phyloP scores from a whole-genome alignment of 129 eudicot genomes.

The Saussurea involucrata region DNA sequence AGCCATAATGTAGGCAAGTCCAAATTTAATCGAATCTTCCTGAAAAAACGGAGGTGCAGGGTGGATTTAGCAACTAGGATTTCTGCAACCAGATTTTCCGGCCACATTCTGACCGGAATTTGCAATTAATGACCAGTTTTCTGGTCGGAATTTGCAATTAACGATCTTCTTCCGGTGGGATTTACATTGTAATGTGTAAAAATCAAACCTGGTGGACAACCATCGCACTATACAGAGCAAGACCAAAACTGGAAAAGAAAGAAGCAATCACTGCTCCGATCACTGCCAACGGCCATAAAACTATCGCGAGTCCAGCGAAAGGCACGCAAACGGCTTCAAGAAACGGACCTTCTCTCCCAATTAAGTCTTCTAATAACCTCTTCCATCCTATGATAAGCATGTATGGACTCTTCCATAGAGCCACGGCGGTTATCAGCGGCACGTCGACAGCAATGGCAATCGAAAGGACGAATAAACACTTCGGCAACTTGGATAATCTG shows the following conservation, averaged over 20 bases:
- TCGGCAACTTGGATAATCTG: conserved; percentile 65
- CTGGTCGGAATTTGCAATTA: neutral
- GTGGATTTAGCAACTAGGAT: neutral
- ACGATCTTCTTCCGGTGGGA: neutral
- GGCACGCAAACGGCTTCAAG: conserved; percentile 91
- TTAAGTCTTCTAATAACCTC: conserved; percentile 75
- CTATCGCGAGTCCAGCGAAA: conserved; percentile 80
- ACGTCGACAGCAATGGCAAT: conserved; percentile 63
- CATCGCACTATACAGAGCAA: conserved; percentile 72
- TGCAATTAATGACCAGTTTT: neutral
- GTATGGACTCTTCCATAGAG: conserved; percentile 88
- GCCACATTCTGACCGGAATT: neutral
- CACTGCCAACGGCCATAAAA: conserved; percentile 88
- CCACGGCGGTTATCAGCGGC: conserved; percentile 55
- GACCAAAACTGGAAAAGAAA: conserved; percentile 65
- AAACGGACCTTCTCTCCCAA: conserved; percentile 94
- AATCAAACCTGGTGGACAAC: conserved; percentile 69
- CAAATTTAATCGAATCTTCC: conserved; percentile 79
- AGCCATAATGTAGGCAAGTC: conserved; percentile 71
- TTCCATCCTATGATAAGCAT: conserved; percentile 94
- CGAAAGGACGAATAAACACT: conserved; percentile 54
- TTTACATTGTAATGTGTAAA: neutral
- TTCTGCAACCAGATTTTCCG: neutral
- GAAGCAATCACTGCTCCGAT: conserved; percentile 62
- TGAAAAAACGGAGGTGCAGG: conserved; percentile 16